Evolutionary conservation across 306 rosid species (phyloP).

Genomic region (Begonia loranthoides): DNA sequence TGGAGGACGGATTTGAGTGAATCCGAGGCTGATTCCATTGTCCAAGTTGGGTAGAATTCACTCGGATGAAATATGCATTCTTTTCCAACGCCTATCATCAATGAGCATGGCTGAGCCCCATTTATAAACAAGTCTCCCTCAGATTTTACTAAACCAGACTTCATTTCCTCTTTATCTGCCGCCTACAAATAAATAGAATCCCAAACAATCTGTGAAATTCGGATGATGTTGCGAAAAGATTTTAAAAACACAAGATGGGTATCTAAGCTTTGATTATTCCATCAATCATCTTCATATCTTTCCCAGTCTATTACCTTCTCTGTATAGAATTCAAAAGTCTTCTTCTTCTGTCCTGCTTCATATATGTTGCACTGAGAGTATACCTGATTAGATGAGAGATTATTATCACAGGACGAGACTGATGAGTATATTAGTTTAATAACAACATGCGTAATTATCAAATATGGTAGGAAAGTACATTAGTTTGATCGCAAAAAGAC

Average conservation of each 20-base stretch:
- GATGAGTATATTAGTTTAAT: too few species aligned
- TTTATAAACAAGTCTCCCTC: slow-evolving; percentile 49
- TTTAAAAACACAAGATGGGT: too few species aligned
- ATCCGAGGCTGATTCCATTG: slow-evolving; percentile 42
- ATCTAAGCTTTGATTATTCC: slow-evolving; percentile 1
- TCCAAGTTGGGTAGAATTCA: slow-evolving; percentile 45
- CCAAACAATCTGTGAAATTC: neutral
- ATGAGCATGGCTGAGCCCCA: slow-evolving; percentile 39
- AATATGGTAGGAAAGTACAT: neutral
- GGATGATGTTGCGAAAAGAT: neutral
- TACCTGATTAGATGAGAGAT: slow-evolving; percentile 28
- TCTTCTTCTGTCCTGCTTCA: slow-evolving; percentile 65
- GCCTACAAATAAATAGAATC: slow-evolving; percentile 16
- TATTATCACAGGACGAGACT: neutral
- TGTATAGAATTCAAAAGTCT: slow-evolving; percentile 50
- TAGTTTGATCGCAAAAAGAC: neutral
- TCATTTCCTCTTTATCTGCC: slow-evolving; percentile 29
- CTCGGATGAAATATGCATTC: slow-evolving; percentile 50
- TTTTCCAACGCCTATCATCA: slow-evolving; percentile 9
- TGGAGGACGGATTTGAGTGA: slow-evolving; percentile 40
- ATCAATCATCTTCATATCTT: neutral
- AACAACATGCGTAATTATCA: neutral
- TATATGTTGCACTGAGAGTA: slow-evolving; percentile 67
- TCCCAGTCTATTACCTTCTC: slow-evolving; percentile 47
- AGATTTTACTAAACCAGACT: slow-evolving; percentile 34